Evolutionary conservation across 768 basidiomycete genomes (phyloP), one percentile per base, ranked within the genome.

Genomic region (Kondoa malvinella): DNA sequence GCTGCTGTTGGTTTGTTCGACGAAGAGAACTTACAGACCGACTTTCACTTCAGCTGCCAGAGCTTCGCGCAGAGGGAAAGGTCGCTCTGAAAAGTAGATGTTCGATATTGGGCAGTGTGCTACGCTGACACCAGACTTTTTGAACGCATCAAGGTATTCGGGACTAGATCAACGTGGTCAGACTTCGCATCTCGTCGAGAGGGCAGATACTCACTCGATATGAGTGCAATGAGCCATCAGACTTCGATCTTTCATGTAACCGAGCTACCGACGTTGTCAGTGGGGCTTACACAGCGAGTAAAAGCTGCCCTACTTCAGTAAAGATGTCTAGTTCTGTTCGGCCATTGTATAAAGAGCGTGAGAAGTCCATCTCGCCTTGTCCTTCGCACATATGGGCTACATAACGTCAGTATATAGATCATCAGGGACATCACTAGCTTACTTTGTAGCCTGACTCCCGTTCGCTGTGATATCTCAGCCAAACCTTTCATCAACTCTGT

Each of bases 71-170:
- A 87, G 78, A 1, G 80, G 82, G 73, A 89, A 86, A 0, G 85
- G 83, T 66, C 82, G 79, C 15, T 83, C 73, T n/a, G 88, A 90
- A 76, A 92, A 90, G 77, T 92, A 94, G 1, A 83, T 81, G 74
- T 94, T 92, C 0, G 89, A 91, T 15, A 94, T 80, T 0, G 91
- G 91, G 76, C 91, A 94, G 72, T 90, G 88, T 0, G 90, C 88
- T 26, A 92, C 80, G 1, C 87, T 80, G 0, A 85, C 83, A 17
- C 84, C 83, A 30, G 75, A 76, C 2, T 71, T 69, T 1, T 79
- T 78, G 15, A 92, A 78, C 21, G 79, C 81, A 0, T 78, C 74
- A 14, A 90, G 79, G 34, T 84, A 80, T 0, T 80, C 76, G 0
- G 76, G 65, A n/a, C 40, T 50, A n/a, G n/a, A n/a, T n/a, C n/a